Evolutionary conservation across 1,284 basidiomycete genomes (phyloP).

Genomic region (Leccinum subfulvum): DNA sequence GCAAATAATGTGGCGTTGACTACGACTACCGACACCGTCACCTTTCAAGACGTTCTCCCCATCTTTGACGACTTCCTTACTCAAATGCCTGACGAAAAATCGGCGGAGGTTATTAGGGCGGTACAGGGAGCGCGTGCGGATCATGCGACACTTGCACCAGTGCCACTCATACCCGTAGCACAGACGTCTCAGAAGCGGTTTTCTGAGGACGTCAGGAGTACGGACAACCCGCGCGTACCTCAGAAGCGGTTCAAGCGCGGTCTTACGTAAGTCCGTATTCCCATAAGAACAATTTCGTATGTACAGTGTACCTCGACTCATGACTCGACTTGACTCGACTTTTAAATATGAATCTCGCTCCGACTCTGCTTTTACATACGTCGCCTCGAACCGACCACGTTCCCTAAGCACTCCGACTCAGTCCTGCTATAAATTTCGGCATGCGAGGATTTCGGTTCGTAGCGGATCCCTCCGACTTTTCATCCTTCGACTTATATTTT

Average conservation of each 20-base stretch:
- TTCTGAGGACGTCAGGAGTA: neutral
- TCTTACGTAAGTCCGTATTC: neutral
- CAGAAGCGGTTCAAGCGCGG: neutral
- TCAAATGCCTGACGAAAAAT: neutral
- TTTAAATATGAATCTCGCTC: neutral
- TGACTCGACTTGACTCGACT: neutral
- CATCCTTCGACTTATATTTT: neutral
- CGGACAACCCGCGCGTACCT: neutral
- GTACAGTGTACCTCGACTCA: neutral
- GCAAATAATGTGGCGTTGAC: neutral
- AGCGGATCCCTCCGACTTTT: neutral
- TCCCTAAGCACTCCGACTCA: too few species aligned
- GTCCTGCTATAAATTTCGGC: neutral
- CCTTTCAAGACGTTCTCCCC: neutral
- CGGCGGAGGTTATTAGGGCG: neutral
- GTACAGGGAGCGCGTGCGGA: neutral
- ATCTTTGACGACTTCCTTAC: neutral
- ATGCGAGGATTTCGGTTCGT: neutral
- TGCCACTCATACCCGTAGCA: neutral
- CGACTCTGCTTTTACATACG: too few species aligned
- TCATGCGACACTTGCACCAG: too few species aligned
- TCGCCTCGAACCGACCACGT: too few species aligned
- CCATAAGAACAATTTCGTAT: neutral
- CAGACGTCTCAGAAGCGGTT: neutral
- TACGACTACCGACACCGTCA: neutral